These are phyloP conservation scores for Sclerotinia glacialis DNA, from an alignment of 2,329 filamentous ascomycete genomes.

Conservation along the genomic window DNA sequence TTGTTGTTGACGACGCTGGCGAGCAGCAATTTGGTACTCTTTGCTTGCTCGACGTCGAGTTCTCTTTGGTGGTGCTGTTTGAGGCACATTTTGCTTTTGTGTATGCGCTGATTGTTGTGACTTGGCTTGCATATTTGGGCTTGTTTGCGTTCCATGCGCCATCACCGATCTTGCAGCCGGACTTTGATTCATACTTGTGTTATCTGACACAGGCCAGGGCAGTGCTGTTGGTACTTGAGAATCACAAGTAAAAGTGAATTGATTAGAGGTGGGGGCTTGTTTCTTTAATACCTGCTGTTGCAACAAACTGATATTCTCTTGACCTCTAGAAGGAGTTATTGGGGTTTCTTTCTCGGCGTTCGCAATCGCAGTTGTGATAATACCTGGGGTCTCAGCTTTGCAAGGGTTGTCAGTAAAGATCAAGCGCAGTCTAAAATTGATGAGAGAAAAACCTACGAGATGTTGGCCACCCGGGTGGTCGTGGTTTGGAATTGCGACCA, in stretches of 20 bases:
- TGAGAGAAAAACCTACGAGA: slow-evolving; percentile 33
- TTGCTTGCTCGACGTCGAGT: slow-evolving; percentile 66
- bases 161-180: slow-evolving; percentile 33
- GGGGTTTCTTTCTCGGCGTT: slow-evolving; percentile 69
- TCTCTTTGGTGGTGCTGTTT: slow-evolving; percentile 49
- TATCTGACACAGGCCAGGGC: slow-evolving; percentile 62
- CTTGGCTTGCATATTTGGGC: slow-evolving; percentile 34
- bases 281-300: slow-evolving; percentile 65
- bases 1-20: slow-evolving; percentile 73
- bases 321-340: slow-evolving; percentile 56
- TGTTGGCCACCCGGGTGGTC: slow-evolving; percentile 38
- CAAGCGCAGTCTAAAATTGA: slow-evolving; percentile 14
- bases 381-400: slow-evolving; percentile 62
- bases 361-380: slow-evolving; percentile 92
- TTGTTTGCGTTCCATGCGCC: slow-evolving; percentile 40
- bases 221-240: slow-evolving; percentile 80
- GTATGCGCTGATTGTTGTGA: slow-evolving; percentile 40
- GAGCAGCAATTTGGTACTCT: slow-evolving; percentile 71
- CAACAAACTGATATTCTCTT: slow-evolving; percentile 76
- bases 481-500: slow-evolving; percentile 37
- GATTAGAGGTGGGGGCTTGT: slow-evolving; percentile 68
- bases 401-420: slow-evolving; percentile 35
- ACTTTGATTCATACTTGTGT: slow-evolving; percentile 31
- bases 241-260: slow-evolving; percentile 96
- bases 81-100: slow-evolving; percentile 40